Evolutionary conservation across 1,284 basidiomycete species (phyloP).

Genomic region (Crepidotus sp.): DNA sequence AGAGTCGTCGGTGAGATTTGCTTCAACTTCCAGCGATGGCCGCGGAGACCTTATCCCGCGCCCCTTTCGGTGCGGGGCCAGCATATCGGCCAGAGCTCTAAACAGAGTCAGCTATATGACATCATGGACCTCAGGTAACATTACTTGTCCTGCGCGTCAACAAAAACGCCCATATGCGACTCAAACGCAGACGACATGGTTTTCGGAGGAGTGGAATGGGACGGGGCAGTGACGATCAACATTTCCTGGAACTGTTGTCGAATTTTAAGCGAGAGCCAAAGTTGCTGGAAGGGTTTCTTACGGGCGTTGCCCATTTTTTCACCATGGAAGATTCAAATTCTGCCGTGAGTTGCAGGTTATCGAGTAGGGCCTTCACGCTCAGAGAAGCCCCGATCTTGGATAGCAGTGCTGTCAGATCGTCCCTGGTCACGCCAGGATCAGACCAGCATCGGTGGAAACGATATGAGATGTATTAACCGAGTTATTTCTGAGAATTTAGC

Average conservation of each 20-base stretch:
- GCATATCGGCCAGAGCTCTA: slow-evolving; percentile 74
- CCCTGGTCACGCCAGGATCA: slow-evolving; percentile 34
- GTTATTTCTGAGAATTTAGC: slow-evolving; percentile 84
- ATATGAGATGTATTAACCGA: slow-evolving; percentile 37
- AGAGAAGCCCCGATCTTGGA: slow-evolving; percentile 65
- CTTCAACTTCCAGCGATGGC: slow-evolving; percentile 57
- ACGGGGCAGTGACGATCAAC: slow-evolving; percentile 39
- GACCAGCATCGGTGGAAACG: neutral
- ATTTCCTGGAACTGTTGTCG: slow-evolving; percentile 51
- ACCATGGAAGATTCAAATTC: slow-evolving; percentile 80
- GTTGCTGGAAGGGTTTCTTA: slow-evolving; percentile 30
- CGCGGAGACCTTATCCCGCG: slow-evolving; percentile 39
- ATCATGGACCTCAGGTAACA: neutral
- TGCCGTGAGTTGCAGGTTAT: slow-evolving; percentile 74
- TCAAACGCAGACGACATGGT: slow-evolving; percentile 85
- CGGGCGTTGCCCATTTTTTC: slow-evolving; percentile 72
- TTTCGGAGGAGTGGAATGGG: slow-evolving; percentile 43
- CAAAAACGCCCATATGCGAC: slow-evolving; percentile 85
- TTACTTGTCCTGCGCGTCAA: slow-evolving; percentile 93
- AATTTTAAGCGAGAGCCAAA: neutral
- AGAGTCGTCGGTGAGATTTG: slow-evolving; percentile 29
- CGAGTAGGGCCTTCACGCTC: slow-evolving; percentile 71
- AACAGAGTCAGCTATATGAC: neutral
- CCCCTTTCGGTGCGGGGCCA: slow-evolving; percentile 65
- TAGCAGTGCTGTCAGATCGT: slow-evolving; percentile 58